Base-by-base conservation (phyloP, 768 basidiomycete species). In the Tulasnella sp. region DNA sequence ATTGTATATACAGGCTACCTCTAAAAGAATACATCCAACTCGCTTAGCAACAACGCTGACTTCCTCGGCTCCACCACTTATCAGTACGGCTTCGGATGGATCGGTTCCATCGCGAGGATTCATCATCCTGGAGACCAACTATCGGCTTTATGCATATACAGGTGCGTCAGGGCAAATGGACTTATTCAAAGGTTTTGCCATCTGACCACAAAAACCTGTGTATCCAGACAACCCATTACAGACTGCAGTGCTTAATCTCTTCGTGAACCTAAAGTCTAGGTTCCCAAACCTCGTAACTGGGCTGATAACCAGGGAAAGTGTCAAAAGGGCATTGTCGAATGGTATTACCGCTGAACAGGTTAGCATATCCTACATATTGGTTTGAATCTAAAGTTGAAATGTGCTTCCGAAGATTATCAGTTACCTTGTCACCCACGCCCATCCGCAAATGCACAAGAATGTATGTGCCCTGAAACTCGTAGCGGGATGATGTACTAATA, bases 221-320 rank as follows among this genome's bases (percentile, higher is more conserved):
- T 16, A 29, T 39, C 57, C 42, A 96, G 90, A 89, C 58, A 98
- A 98, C 66, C 86, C 92, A 24, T 72, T 99, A 20, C 91, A 95
- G 67, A 95, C 90, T 37, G 90, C 93, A 15, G 90, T 99, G 43
- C 69, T 99, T 28, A 92, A 92, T 62, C 74, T 98, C 15, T 99
- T 98, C 63, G 79, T 93, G 27, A 78, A 82, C 9, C 70, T 99
- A 64, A 88, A 88, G 65, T 87, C 90, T 58, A 83, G 93, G 43
- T 99, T 96, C 62, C 88, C 90, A 10, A 96, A 99, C 67, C 73
- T 99, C 48, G 90, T 90, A n/a, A 88, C 96, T 39, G 95, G 93
- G 34, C 79, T 83, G 59, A 81, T 99, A 56, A 98, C 91, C 27
- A 78, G 95, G 58, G 89, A 95, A 55, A 92, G 90, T 61, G 90